Conservation (phyloP, 169 alveolate species). For the Sarcocystis neurona region DNA sequence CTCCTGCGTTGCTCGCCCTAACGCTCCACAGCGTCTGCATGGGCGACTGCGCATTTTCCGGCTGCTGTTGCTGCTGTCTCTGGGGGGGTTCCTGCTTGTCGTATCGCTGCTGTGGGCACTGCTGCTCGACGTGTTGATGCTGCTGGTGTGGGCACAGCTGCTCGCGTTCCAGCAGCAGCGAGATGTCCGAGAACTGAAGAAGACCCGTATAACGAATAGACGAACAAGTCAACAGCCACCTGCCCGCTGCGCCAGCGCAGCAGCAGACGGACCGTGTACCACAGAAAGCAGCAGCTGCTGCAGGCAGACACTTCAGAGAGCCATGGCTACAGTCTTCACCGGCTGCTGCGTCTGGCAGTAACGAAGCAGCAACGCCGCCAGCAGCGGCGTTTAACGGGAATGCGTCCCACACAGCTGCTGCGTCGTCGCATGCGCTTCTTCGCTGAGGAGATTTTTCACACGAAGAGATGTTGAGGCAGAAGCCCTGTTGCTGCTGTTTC, state of each 20-base stretch:
- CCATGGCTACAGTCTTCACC: not conserved
- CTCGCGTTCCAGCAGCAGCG: constrained; percentile 26
- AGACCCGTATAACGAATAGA: constrained; percentile 5
- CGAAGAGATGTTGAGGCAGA: not conserved
- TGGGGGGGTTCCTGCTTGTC: not conserved
- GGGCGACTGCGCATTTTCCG: not conserved
- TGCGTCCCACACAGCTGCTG: not conserved
- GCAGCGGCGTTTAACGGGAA: not conserved
- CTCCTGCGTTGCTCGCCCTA: not conserved
- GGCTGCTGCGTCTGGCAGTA: not conserved
- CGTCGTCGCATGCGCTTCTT: not conserved
- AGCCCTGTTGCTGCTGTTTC: not conserved
- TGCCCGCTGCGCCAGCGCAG: not conserved
- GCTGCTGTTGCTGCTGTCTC: not conserved
- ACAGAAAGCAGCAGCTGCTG: not conserved
- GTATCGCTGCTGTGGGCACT: not conserved
- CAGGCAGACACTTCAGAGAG: constrained; percentile 1
- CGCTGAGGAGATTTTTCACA: not conserved
- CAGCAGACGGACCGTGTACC: not conserved
- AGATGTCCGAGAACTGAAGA: constrained; percentile 4
- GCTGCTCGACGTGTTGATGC: not conserved
- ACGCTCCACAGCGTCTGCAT: not conserved
- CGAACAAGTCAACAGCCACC: not conserved
- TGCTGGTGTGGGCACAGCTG: not conserved
- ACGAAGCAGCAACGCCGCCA: not conserved